phyloP scores from a whole-genome alignment of 75 land plant species.

The Isoetes taiwanensis region DNA sequence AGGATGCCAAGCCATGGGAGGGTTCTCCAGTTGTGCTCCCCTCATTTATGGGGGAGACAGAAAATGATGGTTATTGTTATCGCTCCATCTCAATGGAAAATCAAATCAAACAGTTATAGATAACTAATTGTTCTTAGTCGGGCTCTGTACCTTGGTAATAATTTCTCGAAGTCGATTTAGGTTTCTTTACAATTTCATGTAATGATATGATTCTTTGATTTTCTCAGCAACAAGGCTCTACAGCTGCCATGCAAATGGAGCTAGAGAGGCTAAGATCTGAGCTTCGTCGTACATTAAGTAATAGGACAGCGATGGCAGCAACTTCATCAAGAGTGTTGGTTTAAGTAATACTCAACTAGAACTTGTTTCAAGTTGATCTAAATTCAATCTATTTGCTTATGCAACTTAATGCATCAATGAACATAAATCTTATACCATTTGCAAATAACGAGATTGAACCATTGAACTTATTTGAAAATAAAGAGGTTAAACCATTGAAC shows the following conservation, averaged over 20 bases:
- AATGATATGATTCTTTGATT: background rate
- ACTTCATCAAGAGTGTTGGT: slow-evolving; percentile 49
- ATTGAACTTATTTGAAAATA: too few species aligned
- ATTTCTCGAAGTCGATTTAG: background rate
- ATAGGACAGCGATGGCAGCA: slow-evolving; percentile 70
- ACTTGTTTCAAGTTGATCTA: too few species aligned
- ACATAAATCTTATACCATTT: too few species aligned
- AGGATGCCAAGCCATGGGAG: slow-evolving; percentile 20
- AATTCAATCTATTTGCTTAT: too few species aligned
- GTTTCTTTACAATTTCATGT: background rate
- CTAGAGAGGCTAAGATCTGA: slow-evolving; percentile 54
- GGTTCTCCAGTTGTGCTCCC: slow-evolving; percentile 32
- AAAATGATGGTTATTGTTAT: slow-evolving; percentile 21
- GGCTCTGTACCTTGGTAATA: too few species aligned
- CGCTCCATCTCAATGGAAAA: slow-evolving; percentile 33
- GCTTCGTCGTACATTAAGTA: slow-evolving; percentile 36
- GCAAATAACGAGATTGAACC: too few species aligned
- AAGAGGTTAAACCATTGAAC: too few species aligned
- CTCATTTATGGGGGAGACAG: slow-evolving; percentile 1
- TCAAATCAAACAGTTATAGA: slow-evolving; percentile 70
- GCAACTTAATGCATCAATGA: too few species aligned
- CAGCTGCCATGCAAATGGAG: slow-evolving; percentile 67
- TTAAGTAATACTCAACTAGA: too few species aligned
- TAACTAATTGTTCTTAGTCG: slow-evolving; percentile 2
- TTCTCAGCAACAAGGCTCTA: slow-evolving; percentile 59